phyloP scores from a whole-genome alignment of 176 grass and related monocot species.

The Musa schizocarpa region DNA sequence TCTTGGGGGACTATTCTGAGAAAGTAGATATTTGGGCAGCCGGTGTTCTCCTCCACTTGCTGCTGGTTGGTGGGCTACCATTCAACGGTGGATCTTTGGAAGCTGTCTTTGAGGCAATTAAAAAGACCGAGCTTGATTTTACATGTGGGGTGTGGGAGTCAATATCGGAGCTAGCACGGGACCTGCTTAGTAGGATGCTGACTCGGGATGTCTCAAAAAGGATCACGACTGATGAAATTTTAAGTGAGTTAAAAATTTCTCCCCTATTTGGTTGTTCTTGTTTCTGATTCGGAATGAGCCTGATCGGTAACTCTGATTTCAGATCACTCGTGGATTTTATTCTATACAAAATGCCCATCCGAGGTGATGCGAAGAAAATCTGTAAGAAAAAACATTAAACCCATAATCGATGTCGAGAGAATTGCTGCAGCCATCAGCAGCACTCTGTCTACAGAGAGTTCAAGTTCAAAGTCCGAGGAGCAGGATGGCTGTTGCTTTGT shows the following conservation, averaged over 20 bases:
- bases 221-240: conserved; percentile 55
- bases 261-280: neutral
- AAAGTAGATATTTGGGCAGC: conserved; percentile 88
- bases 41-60: conserved; percentile 75
- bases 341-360: neutral
- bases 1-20: conserved; percentile 66
- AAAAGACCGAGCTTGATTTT: conserved; percentile 71
- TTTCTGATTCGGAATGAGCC: neutral
- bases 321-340: conserved; percentile 16
- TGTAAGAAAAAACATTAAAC: conserved; percentile 9
- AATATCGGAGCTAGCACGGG: conserved; percentile 50
- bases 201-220: conserved; percentile 68
- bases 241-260: conserved; percentile 34
- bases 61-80: conserved; percentile 74
- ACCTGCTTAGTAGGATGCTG: conserved; percentile 74
- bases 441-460: conserved; percentile 12
- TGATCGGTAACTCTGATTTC: neutral
- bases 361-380: conserved; percentile 7
- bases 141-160: conserved; percentile 45
- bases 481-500: conserved; percentile 22
- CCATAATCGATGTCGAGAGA: neutral
- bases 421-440: neutral
- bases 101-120: conserved; percentile 72
- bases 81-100: conserved; percentile 59
- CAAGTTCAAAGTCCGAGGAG: conserved; percentile 25